phyloP scores from a whole-genome alignment of 2,329 filamentous ascomycete genomes.

The Claviceps monticola region DNA sequence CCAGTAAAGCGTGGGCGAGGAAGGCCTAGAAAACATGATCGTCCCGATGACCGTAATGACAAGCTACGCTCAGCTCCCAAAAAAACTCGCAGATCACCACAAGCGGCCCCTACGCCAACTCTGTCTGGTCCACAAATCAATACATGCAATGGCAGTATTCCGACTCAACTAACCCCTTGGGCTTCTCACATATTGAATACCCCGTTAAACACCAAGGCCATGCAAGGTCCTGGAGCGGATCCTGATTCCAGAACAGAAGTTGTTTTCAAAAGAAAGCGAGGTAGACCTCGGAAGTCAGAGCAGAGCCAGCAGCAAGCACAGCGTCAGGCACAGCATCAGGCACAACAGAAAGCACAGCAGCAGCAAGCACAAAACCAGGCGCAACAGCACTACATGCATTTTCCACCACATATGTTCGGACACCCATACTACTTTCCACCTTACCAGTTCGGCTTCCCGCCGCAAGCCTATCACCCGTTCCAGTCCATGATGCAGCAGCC shows the following conservation, averaged over 20 bases:
- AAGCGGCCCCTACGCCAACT: not conserved
- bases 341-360: not conserved
- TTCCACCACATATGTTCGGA: constrained; percentile 1
- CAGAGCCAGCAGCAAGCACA: not conserved
- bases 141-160: not conserved
- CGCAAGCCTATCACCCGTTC: constrained; percentile 5
- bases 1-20: constrained; percentile 1
- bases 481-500: constrained; percentile 3
- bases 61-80: not conserved
- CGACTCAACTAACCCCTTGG: not conserved
- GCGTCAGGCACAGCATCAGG: not conserved
- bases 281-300: constrained; percentile 5
- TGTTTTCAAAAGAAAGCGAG: constrained; percentile 3
- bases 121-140: not conserved
- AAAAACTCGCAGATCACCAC: not conserved
- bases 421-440: constrained; percentile 3
- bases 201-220: not conserved
- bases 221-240: not conserved
- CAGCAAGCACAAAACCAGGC: not conserved
- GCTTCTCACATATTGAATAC: not conserved
- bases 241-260: not conserved
- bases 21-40: constrained; percentile 1
- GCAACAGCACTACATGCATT: constrained; percentile 1
- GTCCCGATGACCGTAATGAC: not conserved
- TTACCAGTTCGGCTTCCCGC: constrained; percentile 1